A percentile compares a stretch with the other conserved stretches of the same genome.
Evolutionary conservation across 73 alveolate genomes (phyloP).

Genomic region (Symbiodinium pilosum): DNA sequence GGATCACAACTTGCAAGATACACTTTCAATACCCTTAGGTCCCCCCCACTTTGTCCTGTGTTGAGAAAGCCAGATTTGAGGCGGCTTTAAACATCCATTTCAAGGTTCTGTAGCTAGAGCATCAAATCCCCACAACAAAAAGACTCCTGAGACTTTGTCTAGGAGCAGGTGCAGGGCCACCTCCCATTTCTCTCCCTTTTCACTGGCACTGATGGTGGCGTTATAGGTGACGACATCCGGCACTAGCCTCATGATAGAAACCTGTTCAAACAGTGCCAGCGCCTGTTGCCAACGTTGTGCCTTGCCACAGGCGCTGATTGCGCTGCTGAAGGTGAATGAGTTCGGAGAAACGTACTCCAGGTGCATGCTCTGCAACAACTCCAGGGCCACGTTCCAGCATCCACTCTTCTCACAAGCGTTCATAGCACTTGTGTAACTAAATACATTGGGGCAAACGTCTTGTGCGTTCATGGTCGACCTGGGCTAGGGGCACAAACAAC

Average conservation of each 20-base stretch:
- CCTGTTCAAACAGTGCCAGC: background rate
- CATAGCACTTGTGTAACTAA: background rate
- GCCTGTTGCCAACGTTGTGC: background rate
- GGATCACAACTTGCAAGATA: no score
- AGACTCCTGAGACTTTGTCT: no score
- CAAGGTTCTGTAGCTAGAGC: no score
- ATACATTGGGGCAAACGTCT: background rate
- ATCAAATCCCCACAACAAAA: no score
- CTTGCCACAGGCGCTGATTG: background rate
- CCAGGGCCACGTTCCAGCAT: background rate
- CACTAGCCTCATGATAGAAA: background rate
- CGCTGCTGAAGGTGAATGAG: background rate
- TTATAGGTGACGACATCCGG: background rate
- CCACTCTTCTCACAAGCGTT: background rate
- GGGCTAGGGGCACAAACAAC: no score
- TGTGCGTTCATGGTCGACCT: background rate
- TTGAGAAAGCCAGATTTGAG: no score
- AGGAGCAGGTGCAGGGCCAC: background rate
- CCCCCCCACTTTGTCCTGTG: no score
- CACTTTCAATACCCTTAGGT: no score
- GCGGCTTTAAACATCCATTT: no score
- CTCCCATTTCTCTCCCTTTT: background rate
- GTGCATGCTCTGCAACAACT: background rate
- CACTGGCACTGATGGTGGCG: background rate
- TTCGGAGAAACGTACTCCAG: background rate